A percentile compares a stretch with the other conserved stretches of the same genome.
phyloP scores from a whole-genome alignment of 1,284 basidiomycete genomes.

The Moesziomyces parantarcticus region DNA sequence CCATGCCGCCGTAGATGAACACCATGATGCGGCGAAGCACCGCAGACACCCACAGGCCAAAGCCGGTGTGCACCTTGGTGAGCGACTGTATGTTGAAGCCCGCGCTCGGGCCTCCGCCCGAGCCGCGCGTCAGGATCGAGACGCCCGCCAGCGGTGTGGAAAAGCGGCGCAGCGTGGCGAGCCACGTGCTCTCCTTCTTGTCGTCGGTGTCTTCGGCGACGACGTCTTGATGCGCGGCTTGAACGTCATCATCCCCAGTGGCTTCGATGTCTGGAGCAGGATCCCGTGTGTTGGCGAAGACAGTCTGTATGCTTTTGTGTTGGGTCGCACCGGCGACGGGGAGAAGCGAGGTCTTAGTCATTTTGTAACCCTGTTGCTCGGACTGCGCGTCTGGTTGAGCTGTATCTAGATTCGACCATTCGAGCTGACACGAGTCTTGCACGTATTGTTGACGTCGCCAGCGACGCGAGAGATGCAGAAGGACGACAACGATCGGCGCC shows the following conservation, averaged over 20 bases:
- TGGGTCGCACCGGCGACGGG: too few relatives aligned
- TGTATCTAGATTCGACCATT: too few relatives aligned
- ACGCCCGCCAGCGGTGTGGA: slow-evolving; percentile 12
- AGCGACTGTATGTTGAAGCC: slow-evolving; percentile 10
- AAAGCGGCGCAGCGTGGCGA: slow-evolving; percentile 9
- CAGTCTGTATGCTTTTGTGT: too few relatives aligned
- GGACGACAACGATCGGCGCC: slow-evolving; percentile 5
- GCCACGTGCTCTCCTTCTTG: not conserved
- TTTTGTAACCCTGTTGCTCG: too few relatives aligned
- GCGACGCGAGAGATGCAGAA: slow-evolving; percentile 6
- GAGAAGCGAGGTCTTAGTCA: too few relatives aligned
- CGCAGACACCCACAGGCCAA: slow-evolving; percentile 12
- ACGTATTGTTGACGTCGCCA: too few relatives aligned
- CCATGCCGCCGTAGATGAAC: slow-evolving; percentile 16
- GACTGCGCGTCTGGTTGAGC: too few relatives aligned
- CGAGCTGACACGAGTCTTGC: too few relatives aligned
- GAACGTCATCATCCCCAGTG: too few relatives aligned
- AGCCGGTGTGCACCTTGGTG: slow-evolving; percentile 11
- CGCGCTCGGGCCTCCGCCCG: not conserved
- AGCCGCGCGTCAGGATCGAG: slow-evolving; percentile 8
- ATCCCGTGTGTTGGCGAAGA: too few relatives aligned
- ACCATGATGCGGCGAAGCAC: slow-evolving; percentile 21
- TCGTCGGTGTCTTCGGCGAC: not conserved
- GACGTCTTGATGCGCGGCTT: too few relatives aligned
- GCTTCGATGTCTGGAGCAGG: too few relatives aligned